Evolutionary conservation across 2,329 filamentous ascomycete genomes (phyloP).

Genomic region (Stagonosporopsis rhizophila): DNA sequence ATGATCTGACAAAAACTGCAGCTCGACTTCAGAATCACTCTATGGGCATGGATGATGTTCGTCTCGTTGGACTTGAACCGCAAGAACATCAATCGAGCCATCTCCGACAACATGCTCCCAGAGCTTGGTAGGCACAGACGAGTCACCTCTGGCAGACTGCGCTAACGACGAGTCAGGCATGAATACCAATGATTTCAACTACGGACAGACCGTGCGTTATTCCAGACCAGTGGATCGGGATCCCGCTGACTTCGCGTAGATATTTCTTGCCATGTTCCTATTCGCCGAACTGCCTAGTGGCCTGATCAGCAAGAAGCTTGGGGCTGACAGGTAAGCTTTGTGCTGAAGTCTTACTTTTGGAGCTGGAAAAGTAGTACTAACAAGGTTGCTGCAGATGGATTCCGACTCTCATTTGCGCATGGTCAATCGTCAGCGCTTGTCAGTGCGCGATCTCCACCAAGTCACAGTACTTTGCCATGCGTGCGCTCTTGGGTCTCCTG

Average conservation of each 20-base stretch:
- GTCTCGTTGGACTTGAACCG: conserved; percentile 57
- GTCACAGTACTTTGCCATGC: conserved; percentile 48
- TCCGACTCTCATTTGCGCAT: conserved; percentile 46
- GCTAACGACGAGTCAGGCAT: conserved; percentile 26
- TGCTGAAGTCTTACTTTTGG: too few relatives aligned
- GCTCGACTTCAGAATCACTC: conserved; percentile 38
- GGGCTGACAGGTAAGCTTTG: conserved; percentile 48
- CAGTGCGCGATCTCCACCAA: conserved; percentile 47
- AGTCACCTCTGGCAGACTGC: neutral
- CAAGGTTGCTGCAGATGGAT: conserved; percentile 36
- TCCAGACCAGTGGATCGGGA: neutral
- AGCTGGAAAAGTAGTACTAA: neutral
- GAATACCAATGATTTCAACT: conserved; percentile 43
- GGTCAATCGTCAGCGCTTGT: conserved; percentile 46
- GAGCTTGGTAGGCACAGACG: conserved; percentile 33
- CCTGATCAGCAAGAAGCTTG: conserved; percentile 60
- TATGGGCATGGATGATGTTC: conserved; percentile 58
- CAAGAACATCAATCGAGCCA: conserved; percentile 55
- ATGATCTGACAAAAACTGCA: conserved; percentile 8
- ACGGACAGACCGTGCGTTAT: conserved; percentile 48
- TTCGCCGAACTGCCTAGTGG: conserved; percentile 59
- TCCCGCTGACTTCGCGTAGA: conserved; percentile 20
- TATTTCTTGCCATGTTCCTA: conserved; percentile 52
- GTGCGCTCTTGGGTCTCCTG: conserved; percentile 51
- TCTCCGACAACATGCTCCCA: conserved; percentile 44